Percentiles rank a stretch among this genome's conserved stretches.
phyloP scores from a whole-genome alignment of 495 filamentous ascomycete genomes.

The Aspergillus funiculosus region DNA sequence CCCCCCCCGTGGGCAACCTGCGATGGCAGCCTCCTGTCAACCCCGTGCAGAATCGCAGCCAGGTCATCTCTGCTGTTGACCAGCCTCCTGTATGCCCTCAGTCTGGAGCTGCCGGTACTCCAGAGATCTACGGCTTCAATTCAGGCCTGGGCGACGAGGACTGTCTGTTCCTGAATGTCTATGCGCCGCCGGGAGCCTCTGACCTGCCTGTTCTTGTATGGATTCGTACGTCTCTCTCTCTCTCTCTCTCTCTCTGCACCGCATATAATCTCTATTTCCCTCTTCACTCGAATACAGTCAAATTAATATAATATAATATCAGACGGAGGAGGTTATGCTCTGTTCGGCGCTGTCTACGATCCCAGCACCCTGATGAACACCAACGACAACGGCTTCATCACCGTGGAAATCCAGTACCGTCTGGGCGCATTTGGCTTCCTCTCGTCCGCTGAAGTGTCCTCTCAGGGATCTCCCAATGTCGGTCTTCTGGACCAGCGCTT shows the following conservation, averaged over 20 bases:
- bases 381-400: conserved; percentile 52
- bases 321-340: conserved; percentile 58
- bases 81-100: conserved; percentile 17
- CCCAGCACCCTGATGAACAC: conserved; percentile 12
- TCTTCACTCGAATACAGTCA: no score
- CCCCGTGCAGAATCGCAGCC: conserved; percentile 14
- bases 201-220: conserved; percentile 59
- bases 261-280: no score
- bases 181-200: conserved; percentile 50
- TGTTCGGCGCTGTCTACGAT: conserved; percentile 8
- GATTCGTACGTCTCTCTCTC: conserved; percentile 34
- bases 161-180: conserved; percentile 65
- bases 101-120: conserved; percentile 15
- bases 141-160: conserved; percentile 45
- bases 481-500: conserved; percentile 61
- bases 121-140: conserved; percentile 4
- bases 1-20: conserved; percentile 32
- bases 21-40: conserved; percentile 31
- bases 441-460: conserved; percentile 49
- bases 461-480: conserved; percentile 45
- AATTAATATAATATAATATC: background rate
- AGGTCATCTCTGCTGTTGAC: conserved; percentile 3
- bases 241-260: no score
- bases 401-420: conserved; percentile 68
- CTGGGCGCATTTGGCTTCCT: conserved; percentile 64